These are phyloP conservation scores for Phytomonas serpens DNA, from an alignment of 208 protist species.

Conservation along the genomic window DNA sequence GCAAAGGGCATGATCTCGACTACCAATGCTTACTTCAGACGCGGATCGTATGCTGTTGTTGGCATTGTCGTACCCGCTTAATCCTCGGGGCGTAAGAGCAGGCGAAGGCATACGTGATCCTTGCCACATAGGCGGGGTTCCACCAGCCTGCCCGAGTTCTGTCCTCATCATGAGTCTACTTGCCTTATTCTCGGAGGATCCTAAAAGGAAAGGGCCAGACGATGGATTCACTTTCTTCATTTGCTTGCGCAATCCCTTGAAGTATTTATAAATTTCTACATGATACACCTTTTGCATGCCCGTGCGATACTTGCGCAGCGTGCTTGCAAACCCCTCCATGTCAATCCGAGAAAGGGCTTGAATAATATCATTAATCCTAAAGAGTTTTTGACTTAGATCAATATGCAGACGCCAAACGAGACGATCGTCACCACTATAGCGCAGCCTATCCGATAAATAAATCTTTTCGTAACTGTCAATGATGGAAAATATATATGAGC, in stretches of 20 bases:
- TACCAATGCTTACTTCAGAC: not conserved
- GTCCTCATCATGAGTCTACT: constrained; percentile 30
- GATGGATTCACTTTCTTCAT: constrained; percentile 47
- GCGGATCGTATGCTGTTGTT: not conserved
- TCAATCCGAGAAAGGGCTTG: constrained; percentile 57
- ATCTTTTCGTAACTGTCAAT: constrained; percentile 35
- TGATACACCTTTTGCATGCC: constrained; percentile 77
- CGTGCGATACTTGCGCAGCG: constrained; percentile 67
- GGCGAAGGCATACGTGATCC: constrained; percentile 19
- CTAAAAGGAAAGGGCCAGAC: constrained; percentile 37
- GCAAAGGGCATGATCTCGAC: constrained; percentile 13
- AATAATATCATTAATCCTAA: constrained; percentile 56
- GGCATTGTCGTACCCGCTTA: constrained; percentile 27
- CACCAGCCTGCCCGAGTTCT: constrained; percentile 41
- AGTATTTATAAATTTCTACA: constrained; percentile 61
- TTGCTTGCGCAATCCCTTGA: constrained; percentile 52
- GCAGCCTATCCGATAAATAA: constrained; percentile 52
- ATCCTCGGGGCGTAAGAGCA: constrained; percentile 38
- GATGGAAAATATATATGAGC: constrained; percentile 47
- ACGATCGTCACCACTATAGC: constrained; percentile 36
- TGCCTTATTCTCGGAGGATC: constrained; percentile 30
- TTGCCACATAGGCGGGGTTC: constrained; percentile 33
- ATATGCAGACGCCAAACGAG: constrained; percentile 75
- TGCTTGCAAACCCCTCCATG: constrained; percentile 49
- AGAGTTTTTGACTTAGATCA: constrained; percentile 47